These are phyloP conservation scores for Zopfia rhizophila DNA, from an alignment of 2,329 filamentous ascomycete species.

Conservation along the genomic window DNA sequence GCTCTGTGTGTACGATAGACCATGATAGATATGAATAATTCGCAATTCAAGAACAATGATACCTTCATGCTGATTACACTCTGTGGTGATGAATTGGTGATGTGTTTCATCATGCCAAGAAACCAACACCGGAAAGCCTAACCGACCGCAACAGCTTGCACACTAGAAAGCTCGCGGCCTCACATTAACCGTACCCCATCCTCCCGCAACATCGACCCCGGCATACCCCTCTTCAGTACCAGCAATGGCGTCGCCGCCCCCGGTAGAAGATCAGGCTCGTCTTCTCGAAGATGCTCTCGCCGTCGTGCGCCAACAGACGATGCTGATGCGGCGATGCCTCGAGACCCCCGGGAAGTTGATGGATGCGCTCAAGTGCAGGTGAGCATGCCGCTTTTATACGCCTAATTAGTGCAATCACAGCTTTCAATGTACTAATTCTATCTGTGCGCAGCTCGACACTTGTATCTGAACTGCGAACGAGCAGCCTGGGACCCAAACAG, in stretches of 20 bases:
- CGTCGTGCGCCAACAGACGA: slow-evolving; percentile 96
- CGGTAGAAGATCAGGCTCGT: slow-evolving; percentile 73
- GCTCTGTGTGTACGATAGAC: no score
- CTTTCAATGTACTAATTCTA: slow-evolving; percentile 21
- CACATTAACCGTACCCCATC: slow-evolving; percentile 29
- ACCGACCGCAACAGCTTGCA: no score
- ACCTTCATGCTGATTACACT: no score
- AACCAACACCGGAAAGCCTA: slow-evolving; percentile 32
- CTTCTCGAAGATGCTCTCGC: slow-evolving; percentile 96
- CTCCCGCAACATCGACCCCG: slow-evolving; percentile 39
- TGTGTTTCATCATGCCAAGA: slow-evolving; percentile 42
- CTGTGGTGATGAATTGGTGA: no score
- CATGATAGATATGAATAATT: no score
- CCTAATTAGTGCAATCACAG: slow-evolving; percentile 5
- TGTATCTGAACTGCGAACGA: slow-evolving; percentile 97
- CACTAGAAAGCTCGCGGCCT: slow-evolving; percentile 18
- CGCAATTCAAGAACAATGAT: no score
- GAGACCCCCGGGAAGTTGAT: slow-evolving; percentile 98
- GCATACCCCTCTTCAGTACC: slow-evolving; percentile 29
- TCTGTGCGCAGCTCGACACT: slow-evolving; percentile 80
- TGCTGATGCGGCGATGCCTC: slow-evolving; percentile 96
- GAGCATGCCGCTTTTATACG: slow-evolving; percentile 50
- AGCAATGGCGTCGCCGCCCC: slow-evolving; percentile 59
- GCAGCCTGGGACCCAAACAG: slow-evolving; percentile 97
- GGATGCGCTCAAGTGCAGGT: slow-evolving; percentile 99